A percentile compares a stretch with the other conserved stretches of the same genome.
Conservation (phyloP, 495 filamentous ascomycete genomes). For the Aspergillus avenaceus region DNA sequence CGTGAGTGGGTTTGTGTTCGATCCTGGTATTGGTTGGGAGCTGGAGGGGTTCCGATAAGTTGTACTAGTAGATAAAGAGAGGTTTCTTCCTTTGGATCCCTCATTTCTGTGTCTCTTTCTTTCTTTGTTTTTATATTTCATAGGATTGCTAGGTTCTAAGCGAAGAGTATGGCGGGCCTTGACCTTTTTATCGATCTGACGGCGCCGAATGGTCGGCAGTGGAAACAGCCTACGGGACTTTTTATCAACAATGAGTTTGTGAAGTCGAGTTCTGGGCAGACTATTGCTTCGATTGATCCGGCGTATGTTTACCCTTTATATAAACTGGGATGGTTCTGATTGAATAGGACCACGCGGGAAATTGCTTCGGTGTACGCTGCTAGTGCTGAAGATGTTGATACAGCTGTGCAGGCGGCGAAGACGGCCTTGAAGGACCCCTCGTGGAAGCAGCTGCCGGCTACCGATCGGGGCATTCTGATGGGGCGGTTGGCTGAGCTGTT, state of each 20-base stretch:
- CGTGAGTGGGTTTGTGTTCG: not conserved
- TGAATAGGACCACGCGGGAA: slow-evolving; percentile 67
- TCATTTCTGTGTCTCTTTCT: not conserved
- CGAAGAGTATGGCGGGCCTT: not conserved
- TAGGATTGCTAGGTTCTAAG: too few species aligned
- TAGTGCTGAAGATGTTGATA: slow-evolving; percentile 73
- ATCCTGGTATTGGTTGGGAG: not conserved
- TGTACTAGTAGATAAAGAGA: not conserved
- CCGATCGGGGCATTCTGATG: slow-evolving; percentile 74
- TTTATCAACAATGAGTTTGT: slow-evolving; percentile 97
- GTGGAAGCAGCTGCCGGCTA: slow-evolving; percentile 72
- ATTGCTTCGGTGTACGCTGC: slow-evolving; percentile 84
- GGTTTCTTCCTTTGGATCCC: not conserved
- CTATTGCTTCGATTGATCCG: slow-evolving; percentile 74
- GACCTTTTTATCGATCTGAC: slow-evolving; percentile 58
- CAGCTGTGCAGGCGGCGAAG: slow-evolving; percentile 76
- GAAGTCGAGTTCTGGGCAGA: slow-evolving; percentile 64
- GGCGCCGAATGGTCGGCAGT: slow-evolving; percentile 82
- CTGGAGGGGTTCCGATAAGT: not conserved
- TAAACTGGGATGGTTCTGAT: slow-evolving; percentile 33
- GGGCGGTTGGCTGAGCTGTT: slow-evolving; percentile 69
- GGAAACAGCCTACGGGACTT: slow-evolving; percentile 74
- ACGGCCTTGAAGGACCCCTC: slow-evolving; percentile 70
- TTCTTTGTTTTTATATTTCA: not conserved
- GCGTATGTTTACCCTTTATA: slow-evolving; percentile 57